phyloP scores from a whole-genome alignment of 2,329 filamentous ascomycete genomes.

The Lithohypha guttulata region DNA sequence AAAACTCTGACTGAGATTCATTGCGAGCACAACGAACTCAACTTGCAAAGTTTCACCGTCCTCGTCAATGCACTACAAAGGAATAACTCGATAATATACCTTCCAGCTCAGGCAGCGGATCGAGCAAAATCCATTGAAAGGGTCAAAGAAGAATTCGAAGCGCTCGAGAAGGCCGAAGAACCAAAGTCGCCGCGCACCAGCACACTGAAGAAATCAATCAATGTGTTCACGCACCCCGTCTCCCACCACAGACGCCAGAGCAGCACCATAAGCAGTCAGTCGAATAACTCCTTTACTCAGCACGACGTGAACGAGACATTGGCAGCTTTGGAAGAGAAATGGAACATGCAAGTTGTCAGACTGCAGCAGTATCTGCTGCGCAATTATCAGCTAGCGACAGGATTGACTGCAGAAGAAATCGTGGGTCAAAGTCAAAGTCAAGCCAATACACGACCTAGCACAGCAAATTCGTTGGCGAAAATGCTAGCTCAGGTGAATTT shows the following conservation, averaged over 20 bases:
- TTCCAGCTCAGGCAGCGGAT: slow-evolving; percentile 54
- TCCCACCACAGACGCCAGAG: slow-evolving; percentile 16
- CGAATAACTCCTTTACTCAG: slow-evolving; percentile 20
- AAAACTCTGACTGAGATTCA: slow-evolving; percentile 52
- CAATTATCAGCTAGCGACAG: slow-evolving; percentile 35
- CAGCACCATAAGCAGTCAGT: slow-evolving; percentile 7
- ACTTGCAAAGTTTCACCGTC: slow-evolving; percentile 51
- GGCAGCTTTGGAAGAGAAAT: slow-evolving; percentile 33
- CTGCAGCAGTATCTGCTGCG: slow-evolving; percentile 35
- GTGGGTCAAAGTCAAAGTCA: slow-evolving; percentile 22
- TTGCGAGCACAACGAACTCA: slow-evolving; percentile 60
- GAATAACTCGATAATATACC: slow-evolving; percentile 51
- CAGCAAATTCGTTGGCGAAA: slow-evolving; percentile 16
- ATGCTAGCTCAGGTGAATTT: slow-evolving; percentile 18
- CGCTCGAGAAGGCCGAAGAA: slow-evolving; percentile 27
- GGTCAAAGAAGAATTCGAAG: slow-evolving; percentile 46
- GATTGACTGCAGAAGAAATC: slow-evolving; percentile 20
- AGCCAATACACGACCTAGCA: slow-evolving; percentile 1
- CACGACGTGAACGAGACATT: slow-evolving; percentile 34
- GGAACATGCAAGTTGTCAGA: slow-evolving; percentile 34
- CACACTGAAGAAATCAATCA: slow-evolving; percentile 35
- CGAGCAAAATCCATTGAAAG: slow-evolving; percentile 50
- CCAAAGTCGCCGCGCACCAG: slow-evolving; percentile 31
- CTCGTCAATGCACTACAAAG: slow-evolving; percentile 57
- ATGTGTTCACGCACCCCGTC: slow-evolving; percentile 27